Base-by-base conservation (phyloP, 164 flowering plant species). In the Liquidambar formosana region DNA sequence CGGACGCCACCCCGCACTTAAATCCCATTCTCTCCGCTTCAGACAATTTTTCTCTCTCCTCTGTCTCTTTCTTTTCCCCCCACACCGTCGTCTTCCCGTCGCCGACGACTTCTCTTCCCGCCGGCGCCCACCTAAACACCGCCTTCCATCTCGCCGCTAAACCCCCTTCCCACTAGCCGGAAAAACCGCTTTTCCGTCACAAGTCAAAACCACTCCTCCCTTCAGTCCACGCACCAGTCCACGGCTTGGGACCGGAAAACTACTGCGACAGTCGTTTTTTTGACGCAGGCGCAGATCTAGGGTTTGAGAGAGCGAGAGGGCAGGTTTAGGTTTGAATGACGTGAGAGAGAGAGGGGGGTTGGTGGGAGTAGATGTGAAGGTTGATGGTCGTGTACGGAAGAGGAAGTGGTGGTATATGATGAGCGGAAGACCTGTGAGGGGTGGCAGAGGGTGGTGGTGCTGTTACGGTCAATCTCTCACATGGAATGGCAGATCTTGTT, bases 401-500 rank as follows among this genome's bases (percentile, higher is more conserved):
- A 70, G 66, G 56, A 26, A 70, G 77, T 53, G 73, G 79, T 70
- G 53, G 82, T 80, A 69, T 84, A 88, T 79, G 88, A 82, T 86
- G 90, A 86, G 73, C 77, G 80, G 83, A 69, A 73, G 75, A 70
- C 77, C 70, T 38, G 57, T 38, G 62, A 72, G 82, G 57, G 82
- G 80, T 79, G 80, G 79, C 76, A 89, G 84, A 82, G 91, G 86
- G 86, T 67, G 93, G 85, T 72, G 91, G 91, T 71, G 76, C 63
- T 75, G 75, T 64, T 79, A 71, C 47, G 79, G 84, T 75, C 69
- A 82, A 79, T 73, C 57, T 81, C 58, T 81, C 93, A 84, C 95
- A 92, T 94, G 96, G 99, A 94, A 94, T 94, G 99, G 99, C 97
- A 91, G 95, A 94, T 94, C 97, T 87, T 86, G 89, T 75, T 84